Base-by-base conservation (phyloP, 768 basidiomycete genomes). In the Termitomyces sp. region DNA sequence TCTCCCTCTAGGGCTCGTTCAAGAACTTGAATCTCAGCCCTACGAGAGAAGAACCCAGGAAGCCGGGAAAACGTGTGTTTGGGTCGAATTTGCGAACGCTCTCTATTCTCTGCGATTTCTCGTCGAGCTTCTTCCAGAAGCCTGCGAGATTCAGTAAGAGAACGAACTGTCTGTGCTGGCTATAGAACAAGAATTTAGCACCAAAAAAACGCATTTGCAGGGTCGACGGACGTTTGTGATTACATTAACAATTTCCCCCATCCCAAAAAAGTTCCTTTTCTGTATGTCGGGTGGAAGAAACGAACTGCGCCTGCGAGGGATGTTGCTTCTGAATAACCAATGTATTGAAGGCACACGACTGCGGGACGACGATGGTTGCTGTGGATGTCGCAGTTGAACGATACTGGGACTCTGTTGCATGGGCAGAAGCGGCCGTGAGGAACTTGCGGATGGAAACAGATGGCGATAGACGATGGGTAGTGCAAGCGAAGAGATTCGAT, bases 81-180 rank as follows among this genome's bases (percentile, higher is more conserved):
- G 38, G 86, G 78, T 40, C 85, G 84, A 59, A 88, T 75, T 69
- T 90, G 88, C 3, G 85, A 76, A 18, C 83, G 81, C 65, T 91
- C 89, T 18, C 82, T 78, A 39, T 81, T 84, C 67, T 92, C 91
- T 20, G 76, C 79, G 40, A 94, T 84, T 69, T 94, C 92, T 33
- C 83, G 80, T 20, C 88, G 83, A 45, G 91, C 88, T 67, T 94
- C 91, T 18, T 92, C 91, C 1, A 94, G 77, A 55, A 91, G 79
- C 55, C 81, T 83, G 63, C 81, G 87, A 3, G 91, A 90, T 70
- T 94, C 92, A 1, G 89, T 87, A 42, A 94, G 81, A 8, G 88
- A 91, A 32, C 90, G 86, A 2, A 92, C 82, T 2, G 91, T 90
- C 65, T 91, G 86, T 62, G 85, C 85, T 2, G 92, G 92, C 91